These are phyloP conservation scores for Neurospora africana DNA, from an alignment of 495 filamentous ascomycete genomes.

Conservation along the genomic window DNA sequence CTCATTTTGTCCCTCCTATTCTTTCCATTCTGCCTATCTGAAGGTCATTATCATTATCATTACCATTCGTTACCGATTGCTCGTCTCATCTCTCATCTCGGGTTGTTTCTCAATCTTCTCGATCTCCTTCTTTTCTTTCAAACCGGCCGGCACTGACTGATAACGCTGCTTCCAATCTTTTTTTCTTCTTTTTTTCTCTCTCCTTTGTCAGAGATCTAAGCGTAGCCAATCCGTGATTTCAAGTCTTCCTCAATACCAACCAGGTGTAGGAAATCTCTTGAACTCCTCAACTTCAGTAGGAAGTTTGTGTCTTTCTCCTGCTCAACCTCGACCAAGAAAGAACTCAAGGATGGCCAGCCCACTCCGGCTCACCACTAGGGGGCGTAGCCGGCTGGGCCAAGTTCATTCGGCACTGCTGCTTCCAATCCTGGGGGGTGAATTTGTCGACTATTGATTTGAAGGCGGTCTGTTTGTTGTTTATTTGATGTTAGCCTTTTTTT, in stretches of 20 bases:
- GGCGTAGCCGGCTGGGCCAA: conserved; percentile 41
- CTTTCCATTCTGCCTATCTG: not conserved
- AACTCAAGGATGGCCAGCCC: conserved; percentile 29
- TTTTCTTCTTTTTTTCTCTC: too few species aligned
- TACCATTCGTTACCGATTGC: not conserved
- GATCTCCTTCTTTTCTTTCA: not conserved
- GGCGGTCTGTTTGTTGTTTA: conserved; percentile 43
- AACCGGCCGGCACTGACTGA: too few species aligned
- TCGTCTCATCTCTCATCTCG: too few species aligned
- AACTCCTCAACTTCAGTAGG: too few species aligned
- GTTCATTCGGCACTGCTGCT: conserved; percentile 58
- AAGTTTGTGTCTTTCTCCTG: too few species aligned
- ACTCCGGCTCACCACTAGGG: conserved; percentile 39
- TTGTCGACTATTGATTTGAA: conserved; percentile 91
- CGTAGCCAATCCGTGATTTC: too few species aligned
- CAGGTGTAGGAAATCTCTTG: too few species aligned
- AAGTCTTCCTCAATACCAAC: too few species aligned
- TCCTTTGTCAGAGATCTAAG: too few species aligned
- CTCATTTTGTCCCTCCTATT: not conserved
- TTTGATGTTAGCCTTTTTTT: not conserved
- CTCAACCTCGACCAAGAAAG: too few species aligned
- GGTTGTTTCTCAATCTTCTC: not conserved
- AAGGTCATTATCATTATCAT: not conserved
- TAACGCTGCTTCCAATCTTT: too few species aligned
- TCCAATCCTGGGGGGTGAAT: conserved; percentile 76